A percentile compares a stretch with the other conserved stretches of the same genome.
phyloP scores from a whole-genome alignment of 208 protist species.

The Lotmaria passim region DNA sequence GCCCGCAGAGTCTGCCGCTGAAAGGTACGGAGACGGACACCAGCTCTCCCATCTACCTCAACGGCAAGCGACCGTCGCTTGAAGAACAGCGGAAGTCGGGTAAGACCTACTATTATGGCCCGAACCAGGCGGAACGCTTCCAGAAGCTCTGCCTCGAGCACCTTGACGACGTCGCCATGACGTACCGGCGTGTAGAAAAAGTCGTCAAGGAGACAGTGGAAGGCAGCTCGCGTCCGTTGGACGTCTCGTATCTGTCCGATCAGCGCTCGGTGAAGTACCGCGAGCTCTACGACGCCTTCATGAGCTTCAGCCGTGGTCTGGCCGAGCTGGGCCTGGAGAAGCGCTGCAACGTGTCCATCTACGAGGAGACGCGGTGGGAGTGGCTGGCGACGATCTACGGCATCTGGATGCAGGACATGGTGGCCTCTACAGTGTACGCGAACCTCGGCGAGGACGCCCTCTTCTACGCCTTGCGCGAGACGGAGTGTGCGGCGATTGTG shows the following conservation, averaged over 20 bases:
- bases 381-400: slow-evolving; percentile 74
- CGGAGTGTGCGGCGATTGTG: slow-evolving; percentile 66
- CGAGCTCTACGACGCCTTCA: slow-evolving; percentile 53
- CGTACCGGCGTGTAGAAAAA: slow-evolving; percentile 50
- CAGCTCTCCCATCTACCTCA: slow-evolving; percentile 53
- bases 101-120: slow-evolving; percentile 28
- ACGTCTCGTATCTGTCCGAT: slow-evolving; percentile 56
- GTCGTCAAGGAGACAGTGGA: slow-evolving; percentile 37
- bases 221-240: slow-evolving; percentile 24
- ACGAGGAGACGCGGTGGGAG: slow-evolving; percentile 86
- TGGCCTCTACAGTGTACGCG: slow-evolving; percentile 82
- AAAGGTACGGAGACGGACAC: slow-evolving; percentile 51
- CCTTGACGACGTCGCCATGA: slow-evolving; percentile 34
- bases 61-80: slow-evolving; percentile 21
- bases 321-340: slow-evolving; percentile 57
- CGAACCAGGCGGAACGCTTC: slow-evolving; percentile 40
- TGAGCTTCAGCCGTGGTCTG: slow-evolving; percentile 60
- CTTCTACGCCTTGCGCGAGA: slow-evolving; percentile 72
- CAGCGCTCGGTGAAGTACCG: slow-evolving; percentile 54
- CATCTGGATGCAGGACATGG: slow-evolving; percentile 65
- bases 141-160: slow-evolving; percentile 30
- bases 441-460: slow-evolving; percentile 86
- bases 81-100: slow-evolving; percentile 19
- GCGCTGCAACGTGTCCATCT: slow-evolving; percentile 59
- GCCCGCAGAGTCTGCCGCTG: slow-evolving; percentile 35